Percentiles rank a stretch among this genome's conserved stretches.
Evolutionary conservation across 441 rosid species (phyloP).

Genomic region (Eugenia klotzschiana): DNA sequence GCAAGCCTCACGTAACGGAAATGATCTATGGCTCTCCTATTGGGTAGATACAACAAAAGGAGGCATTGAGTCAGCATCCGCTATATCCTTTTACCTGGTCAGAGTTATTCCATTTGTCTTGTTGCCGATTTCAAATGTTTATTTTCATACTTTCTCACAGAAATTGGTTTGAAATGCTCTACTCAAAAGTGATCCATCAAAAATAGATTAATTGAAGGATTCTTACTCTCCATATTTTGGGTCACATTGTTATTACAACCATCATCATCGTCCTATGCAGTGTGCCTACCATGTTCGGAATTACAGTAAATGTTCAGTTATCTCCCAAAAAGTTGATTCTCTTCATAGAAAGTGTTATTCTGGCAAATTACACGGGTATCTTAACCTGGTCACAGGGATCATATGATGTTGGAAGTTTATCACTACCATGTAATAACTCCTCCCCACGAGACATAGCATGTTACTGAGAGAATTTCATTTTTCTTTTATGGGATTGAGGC

Average conservation of each 20-base stretch:
- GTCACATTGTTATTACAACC: neutral
- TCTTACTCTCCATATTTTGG: neutral
- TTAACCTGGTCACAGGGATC: neutral
- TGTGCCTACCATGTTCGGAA: neutral
- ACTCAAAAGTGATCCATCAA: neutral
- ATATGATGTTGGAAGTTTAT: neutral
- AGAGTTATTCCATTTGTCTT: neutral
- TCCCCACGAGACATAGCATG: neutral
- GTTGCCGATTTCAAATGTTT: neutral
- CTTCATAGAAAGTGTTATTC: neutral
- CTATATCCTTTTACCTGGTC: conserved; percentile 82
- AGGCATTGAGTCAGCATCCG: conserved; percentile 26
- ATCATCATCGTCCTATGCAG: neutral
- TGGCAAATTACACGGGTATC: neutral
- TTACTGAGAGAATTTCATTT: neutral
- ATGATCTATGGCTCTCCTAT: conserved; percentile 87
- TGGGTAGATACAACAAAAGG: conserved; percentile 75
- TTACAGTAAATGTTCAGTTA: neutral
- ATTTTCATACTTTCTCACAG: neutral
- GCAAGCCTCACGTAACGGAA: conserved; percentile 97
- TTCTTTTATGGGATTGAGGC: conserved; percentile 10
- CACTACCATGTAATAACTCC: neutral
- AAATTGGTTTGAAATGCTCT: neutral
- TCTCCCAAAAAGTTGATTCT: neutral
- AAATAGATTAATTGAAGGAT: neutral